Base-by-base conservation (phyloP, 495 filamentous ascomycete genomes). In the Lasiosphaeria ovina region DNA sequence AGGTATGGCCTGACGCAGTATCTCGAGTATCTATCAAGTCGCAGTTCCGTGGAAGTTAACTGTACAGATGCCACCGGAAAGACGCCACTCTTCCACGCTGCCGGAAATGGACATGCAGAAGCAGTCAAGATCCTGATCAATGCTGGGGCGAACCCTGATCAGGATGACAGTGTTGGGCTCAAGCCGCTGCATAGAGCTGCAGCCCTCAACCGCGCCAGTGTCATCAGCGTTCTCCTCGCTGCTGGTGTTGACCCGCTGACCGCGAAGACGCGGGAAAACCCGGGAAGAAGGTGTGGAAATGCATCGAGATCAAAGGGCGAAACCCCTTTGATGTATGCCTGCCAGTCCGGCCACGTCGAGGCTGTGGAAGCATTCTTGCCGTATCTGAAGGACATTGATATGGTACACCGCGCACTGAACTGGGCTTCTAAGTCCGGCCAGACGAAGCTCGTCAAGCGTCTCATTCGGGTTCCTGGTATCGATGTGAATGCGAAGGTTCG, bases 181-280 rank as follows among this genome's bases (percentile, higher is more conserved):
- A 70, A 47, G 38, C 72, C 69, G 17, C 51, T 74, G 24, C 67
- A 73, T 57, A 16, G 42, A 35, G 69, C 71, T 44, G 67, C 68
- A 24, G 49, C 3, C 0, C 34, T 40, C 36, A 62, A 66, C n/a
- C 55, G 63, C 17, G 55, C 54, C n/a, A 44, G 45, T 3, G 62
- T 70, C 47, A 63, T 71, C 12, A 58, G 53, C 5, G 33, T 63
- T 3, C 58, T 75, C 11, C 60, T 75, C 1, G 65, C 54, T 11
- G 66, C 66, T 12, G 73, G 73, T 8, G 67, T 69, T 4, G 50
- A 67, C 58, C 67, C 69, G 12, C 35, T 69, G n/a, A 71, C 71
- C 10, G 31, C 35, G 9, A 75, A 73, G 54, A 66, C 70, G 4
- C 44, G 60, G 42, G 63, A 66, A 8, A 35, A 59, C 35, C 66